These are phyloP conservation scores for Malassezia equina DNA, from an alignment of 1,284 basidiomycete species.

Conservation along the genomic window DNA sequence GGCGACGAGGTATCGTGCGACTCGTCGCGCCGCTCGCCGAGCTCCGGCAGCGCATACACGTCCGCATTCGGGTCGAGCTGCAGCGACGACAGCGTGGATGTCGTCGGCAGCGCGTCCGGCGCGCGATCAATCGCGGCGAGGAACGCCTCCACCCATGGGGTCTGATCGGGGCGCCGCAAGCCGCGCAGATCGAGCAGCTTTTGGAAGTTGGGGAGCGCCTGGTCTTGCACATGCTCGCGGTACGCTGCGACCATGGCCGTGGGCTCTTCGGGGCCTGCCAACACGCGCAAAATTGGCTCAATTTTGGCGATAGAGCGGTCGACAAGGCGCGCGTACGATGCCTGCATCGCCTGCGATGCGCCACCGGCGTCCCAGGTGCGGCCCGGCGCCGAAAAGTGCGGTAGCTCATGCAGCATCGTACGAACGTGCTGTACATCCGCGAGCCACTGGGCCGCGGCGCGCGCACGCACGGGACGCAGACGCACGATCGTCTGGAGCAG, in stretches of 20 bases:
- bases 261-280: constrained; percentile 21
- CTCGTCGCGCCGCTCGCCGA: constrained; percentile 15
- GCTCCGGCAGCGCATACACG: constrained; percentile 20
- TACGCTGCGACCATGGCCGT: constrained; percentile 29
- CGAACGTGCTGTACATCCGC: constrained; percentile 27
- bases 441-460: constrained; percentile 31
- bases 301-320: constrained; percentile 24
- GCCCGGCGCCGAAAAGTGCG: constrained; percentile 22
- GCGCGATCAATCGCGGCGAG: constrained; percentile 9
- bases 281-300: constrained; percentile 25
- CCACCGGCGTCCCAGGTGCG: not conserved
- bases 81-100: constrained; percentile 58
- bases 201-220: constrained; percentile 54
- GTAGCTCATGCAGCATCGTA: constrained; percentile 31
- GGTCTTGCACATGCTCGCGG: constrained; percentile 29
- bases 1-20: constrained; percentile 11
- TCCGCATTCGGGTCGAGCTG: constrained; percentile 14
- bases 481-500: constrained; percentile 32
- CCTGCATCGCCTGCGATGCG: constrained; percentile 18
- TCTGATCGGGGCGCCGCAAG: constrained; percentile 13
- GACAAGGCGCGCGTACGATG: constrained; percentile 34
- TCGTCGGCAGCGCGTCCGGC: constrained; percentile 19
- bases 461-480: constrained; percentile 28
- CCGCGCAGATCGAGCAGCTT: constrained; percentile 87
- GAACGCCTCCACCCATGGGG: constrained; percentile 11